Evolutionary conservation across 805 yeast genomes (phyloP), one percentile per base, ranked within the genome.

Genomic region (Myxozyma neglecta): DNA sequence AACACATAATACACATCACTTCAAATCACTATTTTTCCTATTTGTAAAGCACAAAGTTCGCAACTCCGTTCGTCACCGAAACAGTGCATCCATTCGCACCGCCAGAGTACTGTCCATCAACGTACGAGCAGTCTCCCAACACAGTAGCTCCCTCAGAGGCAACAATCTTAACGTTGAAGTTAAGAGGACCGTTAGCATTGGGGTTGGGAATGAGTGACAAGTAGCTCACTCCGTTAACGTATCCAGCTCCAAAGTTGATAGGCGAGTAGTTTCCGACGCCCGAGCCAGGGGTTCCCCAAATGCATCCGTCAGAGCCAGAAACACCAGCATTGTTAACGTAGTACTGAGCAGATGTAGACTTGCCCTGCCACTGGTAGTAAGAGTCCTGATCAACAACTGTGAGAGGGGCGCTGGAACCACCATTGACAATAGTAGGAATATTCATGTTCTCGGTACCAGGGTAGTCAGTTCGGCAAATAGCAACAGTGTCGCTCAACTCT

Each of bases 401-500:
- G 69, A 91, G 79, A 60, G 88, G 87, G 72, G 81, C 76, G 43
- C 82, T 69, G 43, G 79, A 71, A 70, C 96, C 97, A 62, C 87
- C 88, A 39, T 74, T 75, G 56, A 92, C 88, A 66, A 84, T 80
- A 63, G 98, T 92, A 75, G 99, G 98, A 65, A 93, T 83, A 69
- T 87, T 96, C 98, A 93, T 94, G 84, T 91, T 91, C 81, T 93
- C 99, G 68, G 97, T 87, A 80, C 99, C 99, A 73, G 99, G 99
- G 85, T 93, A 93, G 77, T 93, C 99, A 65, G 99, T 93, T 82
- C 97, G 89, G 83, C 99, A 94, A 72, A 94, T 79, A 63, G 98
- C 93, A 70, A 93, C 91, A 56, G 81, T 81, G 63, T 87, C 74
- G 68, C 75, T 72, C 61, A 89, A 77, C 70, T 88, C 80, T 70